These are phyloP conservation scores for Neurospora tetrasperma DNA, from an alignment of 495 filamentous ascomycete genomes.

Conservation along the genomic window DNA sequence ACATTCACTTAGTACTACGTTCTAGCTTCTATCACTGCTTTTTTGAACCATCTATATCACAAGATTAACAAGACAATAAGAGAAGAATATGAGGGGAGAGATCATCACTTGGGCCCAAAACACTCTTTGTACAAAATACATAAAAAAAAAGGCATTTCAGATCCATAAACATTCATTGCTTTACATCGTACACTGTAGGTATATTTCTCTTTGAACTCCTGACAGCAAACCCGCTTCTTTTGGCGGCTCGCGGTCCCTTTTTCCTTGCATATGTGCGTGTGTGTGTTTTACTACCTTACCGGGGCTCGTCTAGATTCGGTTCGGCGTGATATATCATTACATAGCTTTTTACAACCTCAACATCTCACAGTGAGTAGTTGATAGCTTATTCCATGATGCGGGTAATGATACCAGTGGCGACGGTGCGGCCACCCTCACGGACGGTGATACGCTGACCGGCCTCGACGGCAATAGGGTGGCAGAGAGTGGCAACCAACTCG, in stretches of 20 bases:
- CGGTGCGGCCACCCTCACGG: slow-evolving; percentile 88
- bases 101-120: slow-evolving; percentile 13
- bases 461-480: slow-evolving; percentile 77
- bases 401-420: slow-evolving; percentile 86
- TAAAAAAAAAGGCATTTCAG: slow-evolving; percentile 1
- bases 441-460: slow-evolving; percentile 89
- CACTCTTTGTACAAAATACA: slow-evolving; percentile 7
- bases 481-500: slow-evolving; percentile 80
- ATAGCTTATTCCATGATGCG: slow-evolving; percentile 57
- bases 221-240: not conserved
- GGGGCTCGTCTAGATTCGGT: not conserved
- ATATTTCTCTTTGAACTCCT: not conserved
- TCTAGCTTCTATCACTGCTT: slow-evolving; percentile 18
- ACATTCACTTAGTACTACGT: not conserved
- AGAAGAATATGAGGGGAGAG: slow-evolving; percentile 24
- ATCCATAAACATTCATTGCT: slow-evolving; percentile 13
- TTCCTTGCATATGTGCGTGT: not conserved
- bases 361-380: not conserved
- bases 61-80: slow-evolving; percentile 18
- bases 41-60: slow-evolving; percentile 24
- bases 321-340: not conserved
- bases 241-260: not conserved
- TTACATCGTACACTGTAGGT: slow-evolving; percentile 10
- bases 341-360: not conserved
- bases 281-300: not conserved